Conservation (phyloP, 176 grass and related monocot species). For the Aegilops tauschii region DNA sequence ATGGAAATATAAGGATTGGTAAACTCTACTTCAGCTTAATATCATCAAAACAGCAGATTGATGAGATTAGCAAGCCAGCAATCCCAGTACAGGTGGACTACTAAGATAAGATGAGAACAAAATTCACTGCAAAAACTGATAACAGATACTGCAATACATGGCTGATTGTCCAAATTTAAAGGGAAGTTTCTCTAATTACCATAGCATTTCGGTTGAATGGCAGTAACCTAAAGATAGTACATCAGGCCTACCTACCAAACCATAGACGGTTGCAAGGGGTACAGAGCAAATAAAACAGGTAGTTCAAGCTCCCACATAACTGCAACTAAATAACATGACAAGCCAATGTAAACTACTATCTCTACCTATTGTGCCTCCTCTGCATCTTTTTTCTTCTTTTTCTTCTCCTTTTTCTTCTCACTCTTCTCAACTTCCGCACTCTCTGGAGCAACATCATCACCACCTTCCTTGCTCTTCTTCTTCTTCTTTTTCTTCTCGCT, state of each 20-base stretch:
- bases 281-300: slow-evolving; percentile 2
- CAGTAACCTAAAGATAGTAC: slow-evolving; percentile 30
- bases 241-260: slow-evolving; percentile 8
- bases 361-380: slow-evolving; percentile 36
- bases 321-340: neutral
- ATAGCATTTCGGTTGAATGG: slow-evolving; percentile 24
- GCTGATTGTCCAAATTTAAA: neutral
- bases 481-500: slow-evolving; percentile 81
- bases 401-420: slow-evolving; percentile 79
- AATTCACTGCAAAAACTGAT: neutral
- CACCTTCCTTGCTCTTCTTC: slow-evolving; percentile 66
- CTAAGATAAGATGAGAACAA: neutral
- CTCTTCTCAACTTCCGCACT: slow-evolving; percentile 47
- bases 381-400: slow-evolving; percentile 77
- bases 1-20: neutral
- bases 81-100: neutral
- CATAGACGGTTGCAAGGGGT: slow-evolving; percentile 19
- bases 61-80: neutral
- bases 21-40: neutral
- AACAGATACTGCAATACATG: slow-evolving; percentile 9
- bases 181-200: neutral
- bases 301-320: slow-evolving; percentile 13
- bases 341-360: neutral
- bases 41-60: neutral
- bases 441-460: slow-evolving; percentile 20